Base-by-base conservation (phyloP, 2,329 filamentous ascomycete species). In the Alternaria ethzedia region DNA sequence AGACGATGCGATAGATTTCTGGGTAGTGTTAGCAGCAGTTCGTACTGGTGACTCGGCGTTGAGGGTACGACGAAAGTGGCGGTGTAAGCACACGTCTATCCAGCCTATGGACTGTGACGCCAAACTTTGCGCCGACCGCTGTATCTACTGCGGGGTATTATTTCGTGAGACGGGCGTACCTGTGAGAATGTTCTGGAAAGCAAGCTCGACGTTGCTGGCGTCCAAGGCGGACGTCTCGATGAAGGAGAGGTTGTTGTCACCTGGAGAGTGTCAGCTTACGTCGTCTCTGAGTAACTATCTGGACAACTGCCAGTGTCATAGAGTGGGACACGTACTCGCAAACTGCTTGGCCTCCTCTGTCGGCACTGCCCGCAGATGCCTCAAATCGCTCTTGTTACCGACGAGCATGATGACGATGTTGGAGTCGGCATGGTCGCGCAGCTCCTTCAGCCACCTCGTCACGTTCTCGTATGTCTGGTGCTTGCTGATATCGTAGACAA, bases 371-470 rank as follows among this genome's bases (percentile, higher is more conserved):
- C 96, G 89, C 79, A 99, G 87, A 84, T 99, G 96, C 83, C 94
- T 92, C 91, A 98, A 91, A 97, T 99, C 96, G 83, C 94, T 98
- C 91, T 99, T 99, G 90, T 99, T 99, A 82, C 96, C 96, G 60
- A 98, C 96, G 77, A 99, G 86, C 96, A 99, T 99, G 81, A 99
- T 99, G 77, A 99, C 94, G 77, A 98, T 97, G 85, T 98, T 98
- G 77, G 94, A 94, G 82, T 99, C 96, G 75, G 96, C 96, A 83
- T 99, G 94, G 80, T 97, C 96, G 76, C 96, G 90, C 79, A 99
- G 87, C 87, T 99, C 96, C 86, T 98, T 99, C 86, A 99, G 85
- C 96, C 96, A 99, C 84, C 96, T 89, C 72, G 94, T 97, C 78
- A 99, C 96, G 81, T 98, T 98, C 85, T 98, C 95, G 83, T 97